These are phyloP conservation scores for Toxicodendron radicans DNA, from an alignment of 345 rosid genomes.

Conservation along the genomic window DNA sequence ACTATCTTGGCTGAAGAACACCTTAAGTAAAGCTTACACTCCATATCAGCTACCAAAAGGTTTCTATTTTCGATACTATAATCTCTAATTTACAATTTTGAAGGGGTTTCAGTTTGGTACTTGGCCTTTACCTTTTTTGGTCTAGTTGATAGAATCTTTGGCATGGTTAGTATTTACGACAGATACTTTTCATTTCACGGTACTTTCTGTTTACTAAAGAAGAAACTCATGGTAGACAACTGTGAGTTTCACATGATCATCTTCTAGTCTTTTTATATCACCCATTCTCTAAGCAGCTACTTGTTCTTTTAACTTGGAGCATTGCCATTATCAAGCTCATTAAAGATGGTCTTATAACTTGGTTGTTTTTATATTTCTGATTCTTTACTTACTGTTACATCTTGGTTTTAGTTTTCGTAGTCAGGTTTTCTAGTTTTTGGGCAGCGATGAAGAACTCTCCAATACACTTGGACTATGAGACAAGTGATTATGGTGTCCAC, in stretches of 20 bases:
- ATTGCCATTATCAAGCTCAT: neutral
- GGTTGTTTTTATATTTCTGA: neutral
- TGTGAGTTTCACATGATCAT: neutral
- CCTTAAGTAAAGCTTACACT: slow-evolving; percentile 8
- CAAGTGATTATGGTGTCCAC: slow-evolving; percentile 36
- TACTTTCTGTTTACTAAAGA: slow-evolving; percentile 8
- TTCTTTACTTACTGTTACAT: neutral
- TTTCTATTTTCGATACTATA: slow-evolving; percentile 15
- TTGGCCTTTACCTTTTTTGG: slow-evolving; percentile 19
- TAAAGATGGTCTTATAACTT: neutral
- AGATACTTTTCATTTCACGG: slow-evolving; percentile 5
- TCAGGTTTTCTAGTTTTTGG: slow-evolving; percentile 12
- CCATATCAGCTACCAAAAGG: slow-evolving; percentile 29
- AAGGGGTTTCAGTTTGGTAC: slow-evolving; percentile 26
- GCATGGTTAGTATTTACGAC: slow-evolving; percentile 9
- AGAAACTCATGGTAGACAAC: slow-evolving; percentile 14
- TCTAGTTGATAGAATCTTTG: slow-evolving; percentile 14
- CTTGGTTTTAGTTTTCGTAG: neutral
- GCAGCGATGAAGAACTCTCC: slow-evolving; percentile 36
- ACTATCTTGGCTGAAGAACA: neutral
- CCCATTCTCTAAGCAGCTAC: neutral
- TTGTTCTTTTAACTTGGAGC: neutral
- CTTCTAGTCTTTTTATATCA: slow-evolving; percentile 5
- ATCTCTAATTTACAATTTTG: slow-evolving; percentile 6
- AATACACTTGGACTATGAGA: slow-evolving; percentile 20